A percentile compares a stretch with the other conserved stretches of the same genome.
These are phyloP conservation scores for Phalaenopsis hybrid DNA, from an alignment of 116 monocot species.

Conservation along the genomic window DNA sequence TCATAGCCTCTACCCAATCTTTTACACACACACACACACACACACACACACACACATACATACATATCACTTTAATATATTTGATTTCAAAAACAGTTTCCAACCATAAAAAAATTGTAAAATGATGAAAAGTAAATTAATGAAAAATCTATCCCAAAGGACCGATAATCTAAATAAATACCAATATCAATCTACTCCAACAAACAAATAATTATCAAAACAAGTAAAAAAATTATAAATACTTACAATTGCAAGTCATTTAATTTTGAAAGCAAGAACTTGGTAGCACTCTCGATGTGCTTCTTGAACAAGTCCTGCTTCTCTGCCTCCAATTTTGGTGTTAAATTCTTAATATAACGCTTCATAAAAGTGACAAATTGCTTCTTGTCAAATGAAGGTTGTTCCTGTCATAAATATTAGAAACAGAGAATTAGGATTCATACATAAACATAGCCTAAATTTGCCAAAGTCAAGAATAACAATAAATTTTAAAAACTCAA, in stretches of 20 bases:
- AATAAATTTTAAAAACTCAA: neutral
- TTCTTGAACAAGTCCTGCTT: conserved; percentile 59
- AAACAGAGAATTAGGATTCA: neutral
- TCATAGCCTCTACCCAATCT: too few species aligned
- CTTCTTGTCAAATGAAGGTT: conserved; percentile 84
- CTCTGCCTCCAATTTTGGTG: conserved; percentile 42
- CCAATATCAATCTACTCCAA: neutral
- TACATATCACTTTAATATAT: too few species aligned
- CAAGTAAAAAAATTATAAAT: neutral
- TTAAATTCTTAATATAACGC: conserved; percentile 50
- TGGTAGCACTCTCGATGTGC: conserved; percentile 69
- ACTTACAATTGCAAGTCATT: conserved; percentile 70
- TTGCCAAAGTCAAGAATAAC: neutral
- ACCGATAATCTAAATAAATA: too few species aligned
- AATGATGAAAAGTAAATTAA: too few species aligned
- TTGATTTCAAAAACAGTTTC: too few species aligned
- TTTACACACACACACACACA: too few species aligned
- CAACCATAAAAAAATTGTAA: too few species aligned
- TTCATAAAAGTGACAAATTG: conserved; percentile 73
- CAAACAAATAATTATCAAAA: neutral
- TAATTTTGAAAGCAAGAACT: conserved; percentile 62
- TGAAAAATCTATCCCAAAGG: too few species aligned
- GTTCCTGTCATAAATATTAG: conserved; percentile 38
- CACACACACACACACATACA: too few species aligned
- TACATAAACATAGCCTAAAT: neutral